These are phyloP conservation scores for Serendipita sp. DNA, from an alignment of 768 basidiomycete species.

Conservation along the genomic window DNA sequence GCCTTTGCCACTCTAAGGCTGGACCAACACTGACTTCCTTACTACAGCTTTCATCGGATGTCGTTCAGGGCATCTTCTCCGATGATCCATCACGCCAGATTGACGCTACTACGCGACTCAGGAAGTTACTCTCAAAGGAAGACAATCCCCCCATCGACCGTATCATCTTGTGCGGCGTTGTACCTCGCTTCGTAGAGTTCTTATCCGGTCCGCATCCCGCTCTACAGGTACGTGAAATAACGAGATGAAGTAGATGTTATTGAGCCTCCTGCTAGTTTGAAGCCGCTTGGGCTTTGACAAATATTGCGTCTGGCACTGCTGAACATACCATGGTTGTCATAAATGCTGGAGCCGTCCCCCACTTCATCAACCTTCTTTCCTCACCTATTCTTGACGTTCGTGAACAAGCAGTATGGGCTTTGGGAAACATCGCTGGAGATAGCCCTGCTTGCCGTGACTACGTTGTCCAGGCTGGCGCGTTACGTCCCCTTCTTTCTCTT, in stretches of 20 bases:
- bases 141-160: conserved; percentile 98
- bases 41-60: conserved; percentile 73
- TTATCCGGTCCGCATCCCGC: conserved; percentile 35
- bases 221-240: conserved; percentile 22
- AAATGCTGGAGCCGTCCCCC: conserved; percentile 80
- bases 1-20: not conserved
- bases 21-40: not conserved
- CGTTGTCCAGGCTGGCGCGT: conserved; percentile 82
- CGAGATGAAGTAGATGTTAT: not conserved
- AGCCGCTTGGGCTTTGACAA: conserved; percentile 94
- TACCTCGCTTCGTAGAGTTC: conserved; percentile 94
- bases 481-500: conserved; percentile 77
- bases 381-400: conserved; percentile 76
- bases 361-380: conserved; percentile 81
- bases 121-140: conserved; percentile 97
- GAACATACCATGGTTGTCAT: conserved; percentile 98
- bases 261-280: conserved; percentile 47
- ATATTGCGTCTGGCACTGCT: conserved; percentile 95
- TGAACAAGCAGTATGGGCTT: conserved; percentile 98
- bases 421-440: conserved; percentile 98
- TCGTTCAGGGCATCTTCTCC: conserved; percentile 87
- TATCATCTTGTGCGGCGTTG: conserved; percentile 89
- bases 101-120: conserved; percentile 95
- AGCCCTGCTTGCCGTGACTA: conserved; percentile 95
- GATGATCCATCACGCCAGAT: conserved; percentile 82